Evolutionary conservation across 208 protist genomes (phyloP), one percentile per base, ranked within the genome.

Genomic region (Crithidia bombi): DNA sequence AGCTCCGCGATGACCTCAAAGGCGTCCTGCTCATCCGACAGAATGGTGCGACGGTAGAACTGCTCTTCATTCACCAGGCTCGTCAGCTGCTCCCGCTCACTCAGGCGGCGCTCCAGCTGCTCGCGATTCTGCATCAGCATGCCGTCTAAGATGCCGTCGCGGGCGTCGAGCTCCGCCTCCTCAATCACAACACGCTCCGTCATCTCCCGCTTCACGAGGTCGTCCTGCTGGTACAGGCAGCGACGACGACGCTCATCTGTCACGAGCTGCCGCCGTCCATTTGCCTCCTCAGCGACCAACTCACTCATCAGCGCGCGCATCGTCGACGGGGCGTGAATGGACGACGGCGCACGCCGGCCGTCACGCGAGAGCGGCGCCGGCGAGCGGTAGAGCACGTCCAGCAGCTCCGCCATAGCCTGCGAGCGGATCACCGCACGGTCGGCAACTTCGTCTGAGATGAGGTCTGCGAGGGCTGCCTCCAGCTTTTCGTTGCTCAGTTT

Each of bases 21-120:
- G 28, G 65, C 85, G 41, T 95, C 90, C 73, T 90, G 85, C 77
- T 86, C 86, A 36, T 95, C 86, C 25, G 61, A 73, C 3, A 89
- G 38, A 28, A 90, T 69, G 0, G 72, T 78, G 49, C 78, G 79
- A 39, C 85, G 86, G 55, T 91, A 91, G 67, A 87, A 92, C 52
- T 92, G 78, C 69, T 92, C 86, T 62, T 91, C 85, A 47, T 75
- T 81, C 19, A 79, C 3, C 6, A 87, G 62, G 15, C 70, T 79
- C 12, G 71, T 9, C 4, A 83, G 30, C 51, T 86, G 56, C 69
- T 91, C 78, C 17, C 79, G 84, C 28, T 86, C 83, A 61, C 72
- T 76, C 26, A 88, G 68, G 55, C 81, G 90, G 14, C 83, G 82
- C 75, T 89, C 85, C 11, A 88, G 75, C 59, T 84, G 69, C 26